Base-by-base conservation (phyloP, 2,329 filamentous ascomycete species). In the Xylaria sp. region DNA sequence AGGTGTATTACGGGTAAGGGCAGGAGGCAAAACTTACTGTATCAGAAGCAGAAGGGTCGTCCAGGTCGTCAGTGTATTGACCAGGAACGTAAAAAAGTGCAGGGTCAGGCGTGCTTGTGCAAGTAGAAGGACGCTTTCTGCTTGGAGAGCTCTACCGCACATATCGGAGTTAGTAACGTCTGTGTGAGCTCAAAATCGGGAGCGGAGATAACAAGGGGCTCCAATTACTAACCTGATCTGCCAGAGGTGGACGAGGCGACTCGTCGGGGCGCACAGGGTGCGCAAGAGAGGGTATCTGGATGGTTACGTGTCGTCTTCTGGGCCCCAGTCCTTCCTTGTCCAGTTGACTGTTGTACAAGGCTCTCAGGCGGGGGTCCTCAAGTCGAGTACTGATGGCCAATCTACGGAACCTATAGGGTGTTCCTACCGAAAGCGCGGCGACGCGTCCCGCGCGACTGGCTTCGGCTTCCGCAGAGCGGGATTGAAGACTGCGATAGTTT, bases 241-340 rank as follows among this genome's bases (percentile, higher is more conserved):
- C 18, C 2, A 18, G 15, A 12, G 31, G 18, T 13, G 37, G 28
- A 34, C 31, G 18, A 4, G 39, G n/a, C 23, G 58, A 12, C 20
- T 48, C 25, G 46, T 55, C 6, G 6, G 67, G 44, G 55, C 39
- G 63, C 4, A 66, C 58, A 2, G 62, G 63, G 13, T 31, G 4
- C 3, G 1, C 2, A n/a, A 66, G 54, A 7, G 6, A 18, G 15
- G 65, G 66, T 2, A 70, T 9, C 23, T 65, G 51, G 12, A 70
- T 65, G 12, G 68, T 70, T 3, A 70, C 68, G 20, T 23, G 60
- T 56, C 59, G 60, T 59, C 25, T 13, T 50, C 20, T 18, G 39
- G 34, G 34, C 7, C 8, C 34, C 6, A 31, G 20, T n/a, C 12
- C 39, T 6, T 18, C 9, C 20, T 28, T 13, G 3, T 8, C 39